Evolutionary conservation across 2,329 filamentous ascomycete genomes (phyloP), one percentile per base, ranked within the genome.

Genomic region (Calonectria honghensis): DNA sequence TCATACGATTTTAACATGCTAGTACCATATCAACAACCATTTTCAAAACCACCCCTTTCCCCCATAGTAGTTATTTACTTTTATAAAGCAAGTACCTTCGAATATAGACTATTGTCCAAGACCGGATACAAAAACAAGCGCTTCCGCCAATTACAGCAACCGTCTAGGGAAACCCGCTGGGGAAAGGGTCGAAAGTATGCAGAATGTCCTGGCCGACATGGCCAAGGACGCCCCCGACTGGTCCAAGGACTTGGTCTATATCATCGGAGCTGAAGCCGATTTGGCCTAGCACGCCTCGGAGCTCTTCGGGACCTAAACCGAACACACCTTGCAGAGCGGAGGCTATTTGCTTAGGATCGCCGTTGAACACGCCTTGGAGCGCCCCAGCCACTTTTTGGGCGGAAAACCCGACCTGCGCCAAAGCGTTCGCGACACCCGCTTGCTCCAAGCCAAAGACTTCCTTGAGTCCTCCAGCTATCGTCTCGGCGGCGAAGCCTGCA

Each of bases 321-420:
- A 29, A 65, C 61, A 39, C 61, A 27, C 39, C 39, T 29, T 48
- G 24, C 61, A 65, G 27, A 24, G 61, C 61, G 20, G 61, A 65
- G 61, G 61, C 61, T 65, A 65, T 65, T 31, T 65, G 61, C n/a
- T n/a, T 39, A 65, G 6, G 27, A 65, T 65, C 61, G 61, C 10
- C 27, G 39, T 39, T 39, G 32, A 48, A 65, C 61, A 32, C 61
- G 32, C 27, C 14, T 48, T 50, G 20, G 61, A 65, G 61, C 13
- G 61, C 61, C 39, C 10, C 13, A 50, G 61, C 61, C 61, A 65
- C 39, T 16, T 32, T 24, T 65, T 50, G 16, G 39, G 14, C 61
- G 37, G 61, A 20, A 50, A 31, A 50, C 39, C 61, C 61, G 39
- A 50, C 61, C 39, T 65, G 61, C 61, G 48, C 39, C 61, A 65